Conservation (phyloP, 352 stramenopile species). For the Globisporangium echinulatum region DNA sequence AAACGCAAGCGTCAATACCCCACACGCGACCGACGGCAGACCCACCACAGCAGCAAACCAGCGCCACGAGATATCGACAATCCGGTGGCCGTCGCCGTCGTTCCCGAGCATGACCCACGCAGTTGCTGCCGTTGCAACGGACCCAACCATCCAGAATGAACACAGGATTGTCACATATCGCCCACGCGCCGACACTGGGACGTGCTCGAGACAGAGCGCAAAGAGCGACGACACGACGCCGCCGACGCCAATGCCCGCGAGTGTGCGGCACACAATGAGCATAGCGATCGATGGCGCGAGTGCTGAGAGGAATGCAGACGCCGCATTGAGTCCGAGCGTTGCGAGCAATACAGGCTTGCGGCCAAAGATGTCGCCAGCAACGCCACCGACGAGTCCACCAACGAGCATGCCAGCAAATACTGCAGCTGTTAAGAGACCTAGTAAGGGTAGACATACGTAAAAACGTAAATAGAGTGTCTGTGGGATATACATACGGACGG, state of each 20-base stretch:
- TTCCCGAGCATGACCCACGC: conserved; percentile 86
- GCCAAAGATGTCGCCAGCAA: conserved; percentile 76
- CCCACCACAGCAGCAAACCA: conserved; percentile 76
- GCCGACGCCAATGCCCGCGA: conserved; percentile 71
- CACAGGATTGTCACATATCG: conserved; percentile 85
- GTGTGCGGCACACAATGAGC: conserved; percentile 70
- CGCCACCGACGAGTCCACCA: conserved; percentile 68
- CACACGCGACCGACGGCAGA: conserved; percentile 63
- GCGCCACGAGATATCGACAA: conserved; percentile 73
- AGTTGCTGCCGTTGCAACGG: conserved; percentile 67
- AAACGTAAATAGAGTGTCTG: conserved; percentile 4
- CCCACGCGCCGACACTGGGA: conserved; percentile 57
- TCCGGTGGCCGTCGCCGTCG: conserved; percentile 41
- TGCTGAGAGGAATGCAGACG: conserved; percentile 69
- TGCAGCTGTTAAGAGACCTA: conserved; percentile 79
- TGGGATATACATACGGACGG: too few relatives aligned
- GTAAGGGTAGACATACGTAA: too few relatives aligned
- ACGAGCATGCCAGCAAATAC: conserved; percentile 88
- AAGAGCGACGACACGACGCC: conserved; percentile 85
- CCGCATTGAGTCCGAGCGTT: conserved; percentile 77
- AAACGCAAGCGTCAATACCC: conserved; percentile 53
- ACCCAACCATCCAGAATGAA: conserved; percentile 90
- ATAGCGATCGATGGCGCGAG: conserved; percentile 60
- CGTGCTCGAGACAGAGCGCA: conserved; percentile 81
- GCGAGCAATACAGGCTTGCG: conserved; percentile 68